Evolutionary conservation across 371 early-diverging fungal species (phyloP).

Genomic region (Lichtheimia ornata): DNA sequence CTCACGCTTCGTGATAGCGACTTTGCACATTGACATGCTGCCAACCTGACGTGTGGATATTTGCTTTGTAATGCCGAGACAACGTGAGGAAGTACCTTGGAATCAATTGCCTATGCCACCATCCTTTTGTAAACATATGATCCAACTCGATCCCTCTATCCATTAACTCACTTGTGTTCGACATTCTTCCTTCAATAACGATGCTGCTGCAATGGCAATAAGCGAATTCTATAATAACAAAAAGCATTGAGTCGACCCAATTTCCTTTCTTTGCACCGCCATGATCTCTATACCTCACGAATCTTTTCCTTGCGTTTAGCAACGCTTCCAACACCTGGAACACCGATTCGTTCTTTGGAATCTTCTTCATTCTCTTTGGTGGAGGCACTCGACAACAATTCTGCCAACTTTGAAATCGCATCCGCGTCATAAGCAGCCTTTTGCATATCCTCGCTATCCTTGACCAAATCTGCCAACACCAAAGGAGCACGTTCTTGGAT

Average conservation of each 20-base stretch:
- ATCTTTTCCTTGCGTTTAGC: slow-evolving; percentile 64
- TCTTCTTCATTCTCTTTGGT: slow-evolving; percentile 46
- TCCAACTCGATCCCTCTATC: neutral
- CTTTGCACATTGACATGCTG: slow-evolving; percentile 81
- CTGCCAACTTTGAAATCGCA: slow-evolving; percentile 69
- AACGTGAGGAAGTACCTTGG: slow-evolving; percentile 76
- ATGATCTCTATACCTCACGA: slow-evolving; percentile 50
- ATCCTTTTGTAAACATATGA: neutral
- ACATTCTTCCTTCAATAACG: slow-evolving; percentile 77
- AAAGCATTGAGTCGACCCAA: neutral
- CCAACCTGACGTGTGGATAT: slow-evolving; percentile 63
- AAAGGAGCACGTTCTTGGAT: slow-evolving; percentile 74
- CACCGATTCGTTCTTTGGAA: slow-evolving; percentile 30
- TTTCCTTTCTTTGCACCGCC: neutral
- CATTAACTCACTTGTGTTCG: slow-evolving; percentile 58
- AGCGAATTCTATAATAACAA: slow-evolving; percentile 55
- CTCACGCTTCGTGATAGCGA: slow-evolving; percentile 81
- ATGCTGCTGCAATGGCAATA: slow-evolving; percentile 78
- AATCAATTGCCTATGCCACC: slow-evolving; percentile 63
- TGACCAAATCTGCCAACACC: slow-evolving; percentile 75
- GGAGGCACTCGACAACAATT: slow-evolving; percentile 52
- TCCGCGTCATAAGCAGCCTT: slow-evolving; percentile 80
- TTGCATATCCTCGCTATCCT: slow-evolving; percentile 78
- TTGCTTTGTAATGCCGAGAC: slow-evolving; percentile 69
- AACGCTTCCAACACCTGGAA: slow-evolving; percentile 49